Evolutionary conservation across 1,139 yeast species (phyloP), one percentile per base, ranked within the genome.

Genomic region (Yamadazyma friedrichii): DNA sequence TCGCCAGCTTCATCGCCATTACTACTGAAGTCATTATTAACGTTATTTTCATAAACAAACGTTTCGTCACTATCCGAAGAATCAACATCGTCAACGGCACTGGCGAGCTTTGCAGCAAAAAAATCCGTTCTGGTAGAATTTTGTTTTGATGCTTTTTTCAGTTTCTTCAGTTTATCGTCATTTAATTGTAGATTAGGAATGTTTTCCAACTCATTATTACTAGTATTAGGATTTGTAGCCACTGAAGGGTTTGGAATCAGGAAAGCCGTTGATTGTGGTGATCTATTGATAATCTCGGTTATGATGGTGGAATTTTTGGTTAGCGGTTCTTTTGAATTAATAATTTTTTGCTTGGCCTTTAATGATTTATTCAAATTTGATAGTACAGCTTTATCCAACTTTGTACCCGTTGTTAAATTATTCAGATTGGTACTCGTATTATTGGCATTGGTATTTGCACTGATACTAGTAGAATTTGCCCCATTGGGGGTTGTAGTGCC

Each of bases 51-150:
- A 59, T 91, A 91, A 10, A 91, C 96, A 70, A 91, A 91, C 1
- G 96, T 88, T 60, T 93, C 98, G 52, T 89, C 96, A 33, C 91
- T 82, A 58, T 88, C 97, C 32, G 91, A 83, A 35, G 85, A 79
- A 45, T 86, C 89, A 20, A 80, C 88, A 53, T 88, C 96, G 52
- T 88, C 96, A 8, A 91, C 95, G 1, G 98, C 98, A 48, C 89
- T 84, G 6, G 97, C 97, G 47, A 91, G 69, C 53, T 85, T 85
- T 0, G 98, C 97, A 10, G 98, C 98, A 64, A 91, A 91, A 44
- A 88, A 82, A 55, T 91, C 98, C 0, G 96, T 93, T 56, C 89
- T 78, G 4, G 95, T 70, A 33, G 65, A 76, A 49, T 50, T 61
- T 40, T 63, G 66, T 38, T 61, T 62, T 2, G 61, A 48, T 4